Evolutionary conservation across 2,329 filamentous ascomycete genomes (phyloP), one percentile per base, ranked within the genome.

Genomic region (Neonectria hederae): DNA sequence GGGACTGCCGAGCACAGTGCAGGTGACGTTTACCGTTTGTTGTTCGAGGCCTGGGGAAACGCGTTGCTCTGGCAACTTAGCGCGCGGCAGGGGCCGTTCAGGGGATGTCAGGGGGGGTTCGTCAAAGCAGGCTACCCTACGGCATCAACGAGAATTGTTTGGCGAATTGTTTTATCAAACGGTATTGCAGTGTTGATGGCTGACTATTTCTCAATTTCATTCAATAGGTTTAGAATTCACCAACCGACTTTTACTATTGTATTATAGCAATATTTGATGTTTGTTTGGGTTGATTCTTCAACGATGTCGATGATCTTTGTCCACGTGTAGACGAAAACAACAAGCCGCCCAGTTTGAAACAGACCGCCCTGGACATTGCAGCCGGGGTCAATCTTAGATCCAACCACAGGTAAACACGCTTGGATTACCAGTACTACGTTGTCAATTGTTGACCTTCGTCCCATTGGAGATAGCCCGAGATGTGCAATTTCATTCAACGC

Each of bases 1-100:
- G 43, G 53, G 65, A 56, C 42, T 65, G 54, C 65, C 59, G 57
- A 66, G 63, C 65, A 66, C 62, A 60, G 51, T 68, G 46, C 19
- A 62, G 68, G 72, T 73, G 74, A 73, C 72, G 70, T 73, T 63
- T 65, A 35, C 7, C 38, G 22, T 70, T 70, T 68, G 68, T 73
- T 67, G 55, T 67, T 70, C 58, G 35, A 21, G 24, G 53, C 56
- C 68, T 49, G 58, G 49, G 17, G 35, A 48, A 48, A 13, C 9
- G 1, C 17, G 72, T 74, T 74, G 70, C 72, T 69, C 48, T 73
- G 62, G 70, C 38, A 67, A 74, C 68, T 21, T 9, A 6, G 45
- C 59, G 59, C 14, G 45, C 55, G 22, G 22, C 51, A 63, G 61
- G 61, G 66, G 65, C 54, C 51, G 22, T 61, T 56, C 65, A 62